Conservation (phyloP, 108 stramenopile species). For the Skeletonema grethae region DNA sequence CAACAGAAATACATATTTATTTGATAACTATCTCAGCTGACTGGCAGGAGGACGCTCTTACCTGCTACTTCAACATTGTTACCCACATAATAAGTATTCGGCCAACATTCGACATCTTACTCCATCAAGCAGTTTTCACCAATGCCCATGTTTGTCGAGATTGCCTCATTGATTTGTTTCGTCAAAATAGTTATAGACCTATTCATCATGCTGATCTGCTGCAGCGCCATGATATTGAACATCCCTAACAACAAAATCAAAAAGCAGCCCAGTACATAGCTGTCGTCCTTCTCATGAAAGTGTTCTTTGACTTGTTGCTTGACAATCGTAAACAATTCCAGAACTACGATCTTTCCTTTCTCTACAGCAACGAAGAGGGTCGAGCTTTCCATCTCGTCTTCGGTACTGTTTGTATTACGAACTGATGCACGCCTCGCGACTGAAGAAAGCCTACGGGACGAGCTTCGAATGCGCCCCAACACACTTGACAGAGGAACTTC, state of each 20-base stretch:
- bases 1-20: too few relatives aligned
- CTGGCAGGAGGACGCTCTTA: too few relatives aligned
- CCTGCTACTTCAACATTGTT: too few relatives aligned
- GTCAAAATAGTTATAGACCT: not conserved
- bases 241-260: not conserved
- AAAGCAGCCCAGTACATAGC: not conserved
- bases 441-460: slow-evolving; percentile 27
- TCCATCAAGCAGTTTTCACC: not conserved
- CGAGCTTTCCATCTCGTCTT: not conserved
- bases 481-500: slow-evolving; percentile 18
- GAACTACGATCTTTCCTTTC: not conserved
- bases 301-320: not conserved
- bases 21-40: too few relatives aligned
- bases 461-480: slow-evolving; percentile 19
- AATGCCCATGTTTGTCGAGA: not conserved
- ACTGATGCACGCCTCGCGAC: slow-evolving; percentile 3
- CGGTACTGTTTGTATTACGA: not conserved
- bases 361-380: not conserved
- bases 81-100: not conserved
- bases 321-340: not conserved
- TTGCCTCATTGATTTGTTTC: not conserved
- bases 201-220: not conserved
- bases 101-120: not conserved
- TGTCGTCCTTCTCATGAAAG: not conserved
- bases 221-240: not conserved